Evolutionary conservation across 345 rosid species (phyloP).

Genomic region (Bruguiera parviflora): DNA sequence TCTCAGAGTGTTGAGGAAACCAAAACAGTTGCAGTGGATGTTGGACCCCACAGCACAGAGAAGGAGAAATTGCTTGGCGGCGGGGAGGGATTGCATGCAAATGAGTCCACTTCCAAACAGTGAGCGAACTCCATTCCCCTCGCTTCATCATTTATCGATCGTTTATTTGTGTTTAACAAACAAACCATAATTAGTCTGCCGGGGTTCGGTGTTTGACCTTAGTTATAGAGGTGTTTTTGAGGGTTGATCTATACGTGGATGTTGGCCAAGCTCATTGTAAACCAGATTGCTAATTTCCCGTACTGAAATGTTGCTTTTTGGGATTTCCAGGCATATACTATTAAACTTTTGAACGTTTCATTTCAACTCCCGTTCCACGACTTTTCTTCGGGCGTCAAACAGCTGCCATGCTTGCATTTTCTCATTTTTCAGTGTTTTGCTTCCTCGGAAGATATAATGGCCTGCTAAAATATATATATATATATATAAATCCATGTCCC

Average conservation of each 20-base stretch:
- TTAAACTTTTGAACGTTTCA: no score
- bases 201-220: background rate
- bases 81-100: slow-evolving; percentile 5
- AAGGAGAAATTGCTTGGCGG: slow-evolving; percentile 27
- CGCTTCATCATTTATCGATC: background rate
- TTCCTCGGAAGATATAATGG: no score
- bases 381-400: no score
- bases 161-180: background rate
- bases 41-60: background rate
- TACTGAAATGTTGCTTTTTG: background rate
- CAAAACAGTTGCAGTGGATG: background rate
- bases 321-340: background rate
- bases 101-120: slow-evolving; percentile 8
- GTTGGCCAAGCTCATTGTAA: background rate
- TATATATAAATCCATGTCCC: no score
- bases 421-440: no score
- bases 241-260: background rate
- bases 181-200: background rate
- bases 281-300: no score
- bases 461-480: no score
- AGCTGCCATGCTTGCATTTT: no score
- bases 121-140: background rate
- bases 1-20: slow-evolving; percentile 55
- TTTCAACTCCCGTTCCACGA: no score
- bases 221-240: background rate